Evolutionary conservation across 176 grass and related monocot genomes (phyloP).

Genomic region (Triticum dicoccoides): DNA sequence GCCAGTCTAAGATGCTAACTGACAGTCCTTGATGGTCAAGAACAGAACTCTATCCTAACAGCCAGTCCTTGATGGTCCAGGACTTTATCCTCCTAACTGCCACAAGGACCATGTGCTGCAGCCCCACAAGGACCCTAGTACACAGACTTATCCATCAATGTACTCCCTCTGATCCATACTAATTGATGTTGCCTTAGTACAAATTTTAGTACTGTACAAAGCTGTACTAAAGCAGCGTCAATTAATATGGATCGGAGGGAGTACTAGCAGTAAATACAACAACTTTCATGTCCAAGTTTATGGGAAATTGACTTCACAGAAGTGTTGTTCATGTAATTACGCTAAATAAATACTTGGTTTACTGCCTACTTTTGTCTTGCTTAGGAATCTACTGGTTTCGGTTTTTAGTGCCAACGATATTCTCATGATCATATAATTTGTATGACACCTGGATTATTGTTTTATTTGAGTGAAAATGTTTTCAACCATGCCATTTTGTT

Average conservation of each 20-base stretch:
- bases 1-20: too few species aligned
- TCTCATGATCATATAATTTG: neutral
- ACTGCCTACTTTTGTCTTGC: neutral
- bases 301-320: neutral
- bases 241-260: too few species aligned
- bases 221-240: too few species aligned
- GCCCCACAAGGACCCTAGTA: too few species aligned
- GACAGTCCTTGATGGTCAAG: too few species aligned
- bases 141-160: too few species aligned
- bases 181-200: too few species aligned
- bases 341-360: neutral
- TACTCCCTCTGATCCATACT: neutral
- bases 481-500: neutral
- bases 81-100: too few species aligned
- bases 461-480: neutral
- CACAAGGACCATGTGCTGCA: too few species aligned
- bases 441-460: neutral
- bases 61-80: too few species aligned
- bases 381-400: neutral
- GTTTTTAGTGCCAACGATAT: neutral
- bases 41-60: too few species aligned
- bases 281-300: neutral
- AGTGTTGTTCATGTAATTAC: neutral
- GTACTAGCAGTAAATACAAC: neutral
- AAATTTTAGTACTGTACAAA: too few species aligned